Conservation (phyloP, 2,329 filamentous ascomycete species). For the Anisogramma anomala region DNA sequence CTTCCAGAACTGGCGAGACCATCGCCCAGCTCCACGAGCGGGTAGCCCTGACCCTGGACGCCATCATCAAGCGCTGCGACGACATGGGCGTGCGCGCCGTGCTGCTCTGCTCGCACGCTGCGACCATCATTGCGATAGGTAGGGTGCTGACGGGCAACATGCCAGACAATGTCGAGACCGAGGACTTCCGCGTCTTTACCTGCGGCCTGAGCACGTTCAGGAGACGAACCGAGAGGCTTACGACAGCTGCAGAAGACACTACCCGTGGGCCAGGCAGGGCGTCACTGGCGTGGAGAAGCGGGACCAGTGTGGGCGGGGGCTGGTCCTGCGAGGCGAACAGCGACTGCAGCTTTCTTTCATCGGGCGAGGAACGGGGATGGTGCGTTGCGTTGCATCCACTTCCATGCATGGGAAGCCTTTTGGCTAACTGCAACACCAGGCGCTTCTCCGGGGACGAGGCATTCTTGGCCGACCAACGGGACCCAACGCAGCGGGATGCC, state of each 20-base stretch:
- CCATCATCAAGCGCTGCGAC: slow-evolving; percentile 64
- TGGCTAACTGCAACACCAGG: slow-evolving; percentile 20
- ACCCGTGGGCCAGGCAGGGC: slow-evolving; percentile 15
- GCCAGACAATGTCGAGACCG: slow-evolving; percentile 57
- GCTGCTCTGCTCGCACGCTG: slow-evolving; percentile 80
- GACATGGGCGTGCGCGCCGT: slow-evolving; percentile 56
- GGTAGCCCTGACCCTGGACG: slow-evolving; percentile 55
- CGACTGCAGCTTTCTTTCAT: slow-evolving; percentile 70
- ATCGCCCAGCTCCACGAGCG: slow-evolving; percentile 71
- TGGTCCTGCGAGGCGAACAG: slow-evolving; percentile 76
- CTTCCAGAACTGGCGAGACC: slow-evolving; percentile 65
- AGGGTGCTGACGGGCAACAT: slow-evolving; percentile 67
- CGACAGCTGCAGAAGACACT: background rate
- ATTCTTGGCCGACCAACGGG: slow-evolving; percentile 21
- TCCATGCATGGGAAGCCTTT: background rate
- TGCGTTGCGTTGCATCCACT: slow-evolving; percentile 29
- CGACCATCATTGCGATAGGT: slow-evolving; percentile 76
- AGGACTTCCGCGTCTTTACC: slow-evolving; percentile 80
- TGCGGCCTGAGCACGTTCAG: slow-evolving; percentile 63
- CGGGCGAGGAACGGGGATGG: slow-evolving; percentile 83
- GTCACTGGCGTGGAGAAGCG: slow-evolving; percentile 39
- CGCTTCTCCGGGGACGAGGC: slow-evolving; percentile 31
- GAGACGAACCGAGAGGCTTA: slow-evolving; percentile 16
- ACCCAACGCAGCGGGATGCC: slow-evolving; percentile 19
- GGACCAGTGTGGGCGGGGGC: slow-evolving; percentile 56